Percentiles rank a stretch among this genome's conserved stretches.
phyloP scores from a whole-genome alignment of 371 early-diverging fungal genomes.

The Apophysomyces ossiformis region DNA sequence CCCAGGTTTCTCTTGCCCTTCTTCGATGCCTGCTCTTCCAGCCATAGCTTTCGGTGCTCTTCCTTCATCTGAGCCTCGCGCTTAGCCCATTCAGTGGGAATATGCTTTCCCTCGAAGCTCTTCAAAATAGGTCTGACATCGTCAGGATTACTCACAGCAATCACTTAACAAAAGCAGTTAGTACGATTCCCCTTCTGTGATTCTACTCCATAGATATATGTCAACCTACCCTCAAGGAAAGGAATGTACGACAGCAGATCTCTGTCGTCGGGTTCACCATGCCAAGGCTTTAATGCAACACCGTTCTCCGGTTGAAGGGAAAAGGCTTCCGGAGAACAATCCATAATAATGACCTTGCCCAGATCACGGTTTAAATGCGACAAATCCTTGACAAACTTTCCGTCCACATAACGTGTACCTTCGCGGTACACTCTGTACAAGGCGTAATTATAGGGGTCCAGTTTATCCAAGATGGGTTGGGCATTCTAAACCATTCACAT shows the following conservation, averaged over 20 bases:
- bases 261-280: constrained; percentile 78
- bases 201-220: too few species aligned
- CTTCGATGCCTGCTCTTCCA: constrained; percentile 64
- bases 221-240: constrained; percentile 76
- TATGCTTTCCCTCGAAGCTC: constrained; percentile 67
- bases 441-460: constrained; percentile 85
- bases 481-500: constrained; percentile 57
- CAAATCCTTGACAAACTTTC: constrained; percentile 89
- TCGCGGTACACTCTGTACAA: constrained; percentile 88
- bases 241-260: constrained; percentile 82
- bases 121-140: constrained; percentile 74
- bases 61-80: constrained; percentile 73
- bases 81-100: constrained; percentile 67
- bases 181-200: background rate
- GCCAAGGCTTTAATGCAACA: constrained; percentile 81
- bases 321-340: constrained; percentile 77
- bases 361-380: constrained; percentile 89
- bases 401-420: constrained; percentile 79
- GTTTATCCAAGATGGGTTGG: constrained; percentile 78
- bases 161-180: constrained; percentile 36
- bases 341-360: constrained; percentile 88
- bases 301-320: constrained; percentile 90
- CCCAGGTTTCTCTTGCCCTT: constrained; percentile 38
- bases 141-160: constrained; percentile 69
- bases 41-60: constrained; percentile 66